A percentile compares a stretch with the other conserved stretches of the same genome.
Evolutionary conservation across 1,284 basidiomycete species (phyloP).

Genomic region (Malassezia slooffiae): DNA sequence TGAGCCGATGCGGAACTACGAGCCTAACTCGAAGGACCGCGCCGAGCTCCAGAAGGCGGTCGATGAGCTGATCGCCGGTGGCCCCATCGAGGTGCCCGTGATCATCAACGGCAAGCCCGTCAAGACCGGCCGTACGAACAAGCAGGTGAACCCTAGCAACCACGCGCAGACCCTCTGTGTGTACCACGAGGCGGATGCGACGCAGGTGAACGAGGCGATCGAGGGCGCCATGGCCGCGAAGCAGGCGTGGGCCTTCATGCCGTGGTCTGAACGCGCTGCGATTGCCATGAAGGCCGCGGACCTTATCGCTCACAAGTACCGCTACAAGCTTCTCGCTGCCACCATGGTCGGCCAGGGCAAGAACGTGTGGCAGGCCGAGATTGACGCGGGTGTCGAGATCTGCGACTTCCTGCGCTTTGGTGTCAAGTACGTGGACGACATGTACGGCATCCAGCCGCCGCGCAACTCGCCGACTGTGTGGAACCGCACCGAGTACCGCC

Average conservation of each 20-base stretch:
- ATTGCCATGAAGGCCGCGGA: constrained; percentile 84
- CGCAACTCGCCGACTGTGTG: constrained; percentile 77
- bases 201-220: constrained; percentile 65
- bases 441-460: constrained; percentile 79
- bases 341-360: constrained; percentile 98
- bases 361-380: constrained; percentile 99
- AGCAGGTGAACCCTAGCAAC: constrained; percentile 46
- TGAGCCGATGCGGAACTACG: constrained; percentile 55
- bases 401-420: constrained; percentile 91
- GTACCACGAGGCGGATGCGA: constrained; percentile 72
- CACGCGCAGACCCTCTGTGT: constrained; percentile 65
- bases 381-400: constrained; percentile 94
- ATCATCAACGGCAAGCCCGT: constrained; percentile 81
- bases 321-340: constrained; percentile 81
- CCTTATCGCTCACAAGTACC: constrained; percentile 82
- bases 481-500: constrained; percentile 94
- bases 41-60: constrained; percentile 64
- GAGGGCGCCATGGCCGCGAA: constrained; percentile 78
- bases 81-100: constrained; percentile 83
- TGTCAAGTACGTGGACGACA: constrained; percentile 88
- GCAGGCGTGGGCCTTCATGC: constrained; percentile 77
- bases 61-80: constrained; percentile 64
- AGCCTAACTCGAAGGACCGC: constrained; percentile 68
- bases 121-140: constrained; percentile 64
- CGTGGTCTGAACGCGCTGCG: constrained; percentile 90